Conservation (phyloP, 805 yeast genomes). For the Grigorovia yakushimaensis region DNA sequence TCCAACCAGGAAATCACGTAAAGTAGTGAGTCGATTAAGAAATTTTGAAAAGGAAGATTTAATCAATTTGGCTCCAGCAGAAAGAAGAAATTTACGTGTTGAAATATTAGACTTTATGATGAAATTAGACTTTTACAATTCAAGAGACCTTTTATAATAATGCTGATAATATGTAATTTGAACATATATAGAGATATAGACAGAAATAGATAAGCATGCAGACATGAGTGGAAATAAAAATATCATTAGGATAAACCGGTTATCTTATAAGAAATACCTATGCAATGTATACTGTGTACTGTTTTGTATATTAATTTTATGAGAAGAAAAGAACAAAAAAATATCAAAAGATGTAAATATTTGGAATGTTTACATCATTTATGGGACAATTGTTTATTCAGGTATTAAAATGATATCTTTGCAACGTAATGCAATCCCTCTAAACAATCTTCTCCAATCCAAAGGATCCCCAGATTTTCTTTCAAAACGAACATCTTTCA, state of each 20-base stretch:
- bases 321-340: background rate
- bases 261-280: no score
- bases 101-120: conserved; percentile 19
- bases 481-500: conserved; percentile 44
- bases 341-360: no score
- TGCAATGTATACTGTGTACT: no score
- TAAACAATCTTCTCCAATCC: conserved; percentile 64
- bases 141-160: background rate
- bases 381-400: no score
- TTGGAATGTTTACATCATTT: no score
- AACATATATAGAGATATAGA: background rate
- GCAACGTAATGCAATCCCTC: conserved; percentile 45
- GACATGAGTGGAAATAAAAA: no score
- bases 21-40: conserved; percentile 12
- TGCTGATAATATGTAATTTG: background rate
- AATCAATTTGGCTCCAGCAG: conserved; percentile 10
- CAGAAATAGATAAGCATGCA: background rate
- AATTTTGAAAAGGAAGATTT: conserved; percentile 11
- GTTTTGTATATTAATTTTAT: no score
- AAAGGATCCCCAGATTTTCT: conserved; percentile 57
- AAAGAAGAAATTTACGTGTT: conserved; percentile 16
- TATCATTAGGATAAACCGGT: no score
- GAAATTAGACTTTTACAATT: conserved; percentile 15
- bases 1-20: conserved; percentile 15
- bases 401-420: conserved; percentile 45